Conservation (phyloP, 2,329 filamentous ascomycete species). For the Cercospora sp. region DNA sequence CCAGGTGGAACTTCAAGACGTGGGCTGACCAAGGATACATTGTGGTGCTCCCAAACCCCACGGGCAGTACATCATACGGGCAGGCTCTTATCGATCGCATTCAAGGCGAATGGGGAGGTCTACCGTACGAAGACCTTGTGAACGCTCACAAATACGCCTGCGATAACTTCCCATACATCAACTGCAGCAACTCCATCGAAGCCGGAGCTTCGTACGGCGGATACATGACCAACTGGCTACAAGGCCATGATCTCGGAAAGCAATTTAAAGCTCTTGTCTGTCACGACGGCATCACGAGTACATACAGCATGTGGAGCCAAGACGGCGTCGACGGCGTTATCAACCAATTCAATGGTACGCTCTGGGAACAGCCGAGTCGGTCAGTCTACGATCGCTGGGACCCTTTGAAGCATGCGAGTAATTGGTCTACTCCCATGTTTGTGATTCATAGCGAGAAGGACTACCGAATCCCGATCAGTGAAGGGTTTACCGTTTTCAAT, state of each 20-base stretch:
- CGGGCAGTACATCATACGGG: conserved; percentile 35
- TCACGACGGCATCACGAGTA: conserved; percentile 70
- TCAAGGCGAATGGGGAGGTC: conserved; percentile 29
- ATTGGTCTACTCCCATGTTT: conserved; percentile 30
- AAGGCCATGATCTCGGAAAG: conserved; percentile 77
- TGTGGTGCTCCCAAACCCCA: conserved; percentile 36
- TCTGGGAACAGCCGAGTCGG: conserved; percentile 45
- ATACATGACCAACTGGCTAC: conserved; percentile 58
- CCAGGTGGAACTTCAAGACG: conserved; percentile 35
- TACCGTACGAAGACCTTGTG: conserved; percentile 32
- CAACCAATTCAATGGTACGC: conserved; percentile 52
- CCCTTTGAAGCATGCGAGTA: conserved; percentile 27
- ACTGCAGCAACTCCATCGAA: conserved; percentile 31
- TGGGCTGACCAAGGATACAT: conserved; percentile 39
- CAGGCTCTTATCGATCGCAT: conserved; percentile 35
- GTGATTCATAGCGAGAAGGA: conserved; percentile 30
- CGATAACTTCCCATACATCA: conserved; percentile 27
- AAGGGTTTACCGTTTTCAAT: conserved; percentile 31
- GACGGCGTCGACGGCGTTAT: conserved; percentile 56
- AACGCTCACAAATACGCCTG: conserved; percentile 28
- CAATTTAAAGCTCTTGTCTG: conserved; percentile 86
- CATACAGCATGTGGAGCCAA: conserved; percentile 44
- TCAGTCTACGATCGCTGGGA: conserved; percentile 25
- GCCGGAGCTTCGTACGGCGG: conserved; percentile 42
- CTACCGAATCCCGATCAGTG: conserved; percentile 28